Evolutionary conservation across 2,329 filamentous ascomycete species (phyloP), one percentile per base, ranked within the genome.

Genomic region (Fusarium miscanthi): DNA sequence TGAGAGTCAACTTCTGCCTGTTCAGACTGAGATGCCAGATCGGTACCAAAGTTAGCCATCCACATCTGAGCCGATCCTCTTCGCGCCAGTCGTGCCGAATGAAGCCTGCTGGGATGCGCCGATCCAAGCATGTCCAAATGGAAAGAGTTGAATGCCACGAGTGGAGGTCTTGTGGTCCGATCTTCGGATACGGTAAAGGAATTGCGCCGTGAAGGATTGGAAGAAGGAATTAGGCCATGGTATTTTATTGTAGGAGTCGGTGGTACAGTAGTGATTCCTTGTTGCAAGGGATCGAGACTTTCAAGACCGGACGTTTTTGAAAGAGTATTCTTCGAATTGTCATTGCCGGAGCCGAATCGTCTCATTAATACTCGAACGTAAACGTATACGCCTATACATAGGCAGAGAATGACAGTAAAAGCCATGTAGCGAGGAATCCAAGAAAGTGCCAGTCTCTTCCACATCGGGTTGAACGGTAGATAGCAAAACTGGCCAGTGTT

Each of bases 341-440:
- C 62, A 3, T 43, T 63, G 4, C 61, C 67, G 2, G 63, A 53
- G 10, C 79, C 80, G 59, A 85, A 85, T 6, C 82, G 79, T 7
- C 78, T 79, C 76, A 86, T 83, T 38, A 83, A 78, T 16, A 82
- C 80, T 25, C 83, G 81, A 12, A 94, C 89, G 71, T 93, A 92
- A 16, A 89, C 77, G 78, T 94, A 94, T n/a, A 94, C 90, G 11
- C 87, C 88, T 30, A 88, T 82, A 53, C 94, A 93, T 5, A 93
- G 87, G 33, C 85, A 79, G 38, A 93, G 81, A 70, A 95, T 92
- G 31, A 87, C 82, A 13, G 87, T 77, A 72, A 92, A 89, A 57
- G 94, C 90, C 40, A 93, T 73, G 71, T 94, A 94, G 54, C 93
- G 87, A 40, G 93, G 93, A 12, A 93, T 86, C 93, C 93, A 95